Evolutionary conservation across 2,329 filamentous ascomycete species (phyloP).

Genomic region (Epichloe scottii): DNA sequence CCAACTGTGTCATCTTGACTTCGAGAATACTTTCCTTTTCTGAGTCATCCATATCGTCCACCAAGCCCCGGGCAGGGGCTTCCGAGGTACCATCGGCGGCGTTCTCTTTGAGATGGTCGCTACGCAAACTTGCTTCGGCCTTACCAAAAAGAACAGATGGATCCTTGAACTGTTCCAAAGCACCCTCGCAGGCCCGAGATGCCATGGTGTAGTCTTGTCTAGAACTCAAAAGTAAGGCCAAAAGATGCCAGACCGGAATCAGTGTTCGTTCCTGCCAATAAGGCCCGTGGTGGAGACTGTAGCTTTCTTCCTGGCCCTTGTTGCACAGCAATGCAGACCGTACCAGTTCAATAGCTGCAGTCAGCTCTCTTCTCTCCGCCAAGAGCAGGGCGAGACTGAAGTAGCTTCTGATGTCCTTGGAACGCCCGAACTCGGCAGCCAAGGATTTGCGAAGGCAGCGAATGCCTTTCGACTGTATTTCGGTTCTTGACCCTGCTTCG

Average conservation of each 20-base stretch:
- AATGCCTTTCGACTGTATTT: conserved; percentile 67
- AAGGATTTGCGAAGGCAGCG: conserved; percentile 63
- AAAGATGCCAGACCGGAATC: conserved; percentile 81
- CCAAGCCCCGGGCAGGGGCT: conserved; percentile 33
- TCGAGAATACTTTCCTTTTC: conserved; percentile 86
- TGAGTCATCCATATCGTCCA: conserved; percentile 69
- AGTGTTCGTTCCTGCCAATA: conserved; percentile 52
- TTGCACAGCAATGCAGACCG: conserved; percentile 60
- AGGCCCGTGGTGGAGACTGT: conserved; percentile 31
- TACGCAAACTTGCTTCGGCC: conserved; percentile 42
- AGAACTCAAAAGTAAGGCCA: conserved; percentile 75
- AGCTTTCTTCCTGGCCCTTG: conserved; percentile 32
- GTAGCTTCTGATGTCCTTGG: conserved; percentile 60
- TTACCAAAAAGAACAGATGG: conserved; percentile 57
- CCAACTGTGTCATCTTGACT: conserved; percentile 88
- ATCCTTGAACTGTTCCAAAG: conserved; percentile 79
- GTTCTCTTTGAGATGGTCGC: conserved; percentile 53
- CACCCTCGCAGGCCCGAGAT: conserved; percentile 72
- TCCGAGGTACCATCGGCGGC: conserved; percentile 18
- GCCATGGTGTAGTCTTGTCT: conserved; percentile 76
- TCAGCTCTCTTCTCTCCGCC: conserved; percentile 73
- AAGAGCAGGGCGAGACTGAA: conserved; percentile 77
- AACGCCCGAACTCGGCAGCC: conserved; percentile 50
- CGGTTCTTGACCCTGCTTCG: conserved; percentile 56
- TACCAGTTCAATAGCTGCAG: conserved; percentile 68